phyloP scores from a whole-genome alignment of 2,329 filamentous ascomycete genomes.

The Fusarium haematococcum region DNA sequence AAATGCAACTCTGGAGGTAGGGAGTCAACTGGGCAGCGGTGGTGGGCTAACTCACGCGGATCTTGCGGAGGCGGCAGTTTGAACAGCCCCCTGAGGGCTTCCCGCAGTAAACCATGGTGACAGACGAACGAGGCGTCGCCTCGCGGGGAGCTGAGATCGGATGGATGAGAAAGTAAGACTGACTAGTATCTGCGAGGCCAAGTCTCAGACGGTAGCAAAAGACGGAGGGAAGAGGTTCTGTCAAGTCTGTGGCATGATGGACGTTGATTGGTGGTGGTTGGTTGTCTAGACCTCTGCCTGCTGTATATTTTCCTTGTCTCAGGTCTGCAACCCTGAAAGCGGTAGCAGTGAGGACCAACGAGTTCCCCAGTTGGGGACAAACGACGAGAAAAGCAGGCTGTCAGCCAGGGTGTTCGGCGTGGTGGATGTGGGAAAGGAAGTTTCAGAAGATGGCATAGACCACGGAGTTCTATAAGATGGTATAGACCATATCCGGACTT shows the following conservation, averaged over 20 bases:
- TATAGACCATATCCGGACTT: slow-evolving; percentile 4
- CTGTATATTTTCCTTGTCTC: slow-evolving; percentile 5
- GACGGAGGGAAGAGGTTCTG: slow-evolving; percentile 14
- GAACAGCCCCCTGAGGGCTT: slow-evolving; percentile 69
- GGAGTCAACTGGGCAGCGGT: background rate
- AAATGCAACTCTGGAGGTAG: slow-evolving; percentile 1
- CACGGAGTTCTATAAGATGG: background rate
- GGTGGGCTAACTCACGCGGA: slow-evolving; percentile 58
- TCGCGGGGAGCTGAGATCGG: background rate
- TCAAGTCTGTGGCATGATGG: slow-evolving; percentile 38
- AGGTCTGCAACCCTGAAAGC: background rate
- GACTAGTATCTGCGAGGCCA: slow-evolving; percentile 2
- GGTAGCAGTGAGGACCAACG: background rate
- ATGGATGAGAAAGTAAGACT: background rate
- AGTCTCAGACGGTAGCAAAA: background rate
- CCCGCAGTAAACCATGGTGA: slow-evolving; percentile 67
- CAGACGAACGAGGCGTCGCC: slow-evolving; percentile 4
- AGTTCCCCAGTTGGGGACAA: background rate
- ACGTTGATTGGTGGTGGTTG: slow-evolving; percentile 11
- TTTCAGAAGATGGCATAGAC: background rate
- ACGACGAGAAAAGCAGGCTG: background rate
- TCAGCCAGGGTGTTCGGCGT: background rate
- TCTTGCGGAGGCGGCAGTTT: slow-evolving; percentile 66
- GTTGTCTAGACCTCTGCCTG: background rate
- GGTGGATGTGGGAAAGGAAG: background rate